Evolutionary conservation across 2,329 filamentous ascomycete genomes (phyloP), one percentile per base, ranked within the genome.

Genomic region (Alternaria sp.): DNA sequence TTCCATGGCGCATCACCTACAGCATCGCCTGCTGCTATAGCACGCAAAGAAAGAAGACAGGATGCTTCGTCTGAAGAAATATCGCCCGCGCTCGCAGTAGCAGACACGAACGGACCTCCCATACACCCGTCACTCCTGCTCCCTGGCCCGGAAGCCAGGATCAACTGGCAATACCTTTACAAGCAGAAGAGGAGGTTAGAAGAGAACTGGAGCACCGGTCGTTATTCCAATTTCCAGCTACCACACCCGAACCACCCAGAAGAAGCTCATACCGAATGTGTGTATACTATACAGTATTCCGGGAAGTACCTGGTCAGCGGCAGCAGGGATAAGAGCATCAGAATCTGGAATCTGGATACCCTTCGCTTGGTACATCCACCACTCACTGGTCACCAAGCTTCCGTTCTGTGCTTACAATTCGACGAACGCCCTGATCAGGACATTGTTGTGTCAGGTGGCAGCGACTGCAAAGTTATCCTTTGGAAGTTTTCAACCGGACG

Each of bases 161-260:
- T 98, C 48, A 97, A 96, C 78, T 99, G 94, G 94, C 91, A 93
- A 54, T 92, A 95, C 75, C 83, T 99, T 1, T 99, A 97, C 80
- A 92, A 92, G 66, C 92, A 97, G 82, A 89, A 95, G 61, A 87
- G 89, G 57, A 86, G 89, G 22, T 82, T 99, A 14, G 95, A 99
- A 79, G 88, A 90, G 7, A 98, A 99, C 75, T 99, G 95, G 95
- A 88, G 92, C 60, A 85, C 89, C 20, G 94, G 92, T 4, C 90
- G 88, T 59, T 97, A 87, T 75, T 88, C 85, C 3, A 96, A 94
- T 65, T 98, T 98, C 72, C 93, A 96, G 75, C 85, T 99, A 1
- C 95, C 95, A 0, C 93, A 97, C 72, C 93, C 93, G 0, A 85
- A 88, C 38, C 85, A 93, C 70, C 88, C 88, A 1, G 85, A 91